Percentiles rank a stretch among this genome's conserved stretches.
These are phyloP conservation scores for Hypoxylon sp. DNA, from an alignment of 2,329 filamentous ascomycete species.

Conservation along the genomic window DNA sequence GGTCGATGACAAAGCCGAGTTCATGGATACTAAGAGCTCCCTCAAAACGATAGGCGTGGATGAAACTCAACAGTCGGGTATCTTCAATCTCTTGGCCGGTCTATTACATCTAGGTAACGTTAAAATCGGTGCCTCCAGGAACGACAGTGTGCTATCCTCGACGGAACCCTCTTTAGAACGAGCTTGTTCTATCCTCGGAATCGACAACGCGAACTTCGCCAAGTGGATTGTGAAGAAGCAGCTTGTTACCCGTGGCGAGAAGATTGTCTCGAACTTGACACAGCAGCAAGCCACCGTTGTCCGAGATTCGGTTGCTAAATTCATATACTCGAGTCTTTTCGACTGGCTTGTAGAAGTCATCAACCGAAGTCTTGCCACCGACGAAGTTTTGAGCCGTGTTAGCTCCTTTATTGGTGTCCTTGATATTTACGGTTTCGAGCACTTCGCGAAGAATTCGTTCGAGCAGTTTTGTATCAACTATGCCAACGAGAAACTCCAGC, in stretches of 20 bases:
- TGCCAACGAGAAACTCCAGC: constrained; percentile 98
- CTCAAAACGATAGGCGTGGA: constrained; percentile 88
- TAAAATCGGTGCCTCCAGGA: constrained; percentile 91
- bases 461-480: constrained; percentile 99
- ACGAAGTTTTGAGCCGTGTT: constrained; percentile 85
- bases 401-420: constrained; percentile 95
- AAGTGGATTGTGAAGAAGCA: constrained; percentile 99
- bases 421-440: constrained; percentile 99
- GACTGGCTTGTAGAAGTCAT: constrained; percentile 99
- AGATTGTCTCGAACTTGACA: constrained; percentile 95
- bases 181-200: constrained; percentile 87
- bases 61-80: constrained; percentile 78
- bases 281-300: constrained; percentile 95
- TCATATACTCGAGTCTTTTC: constrained; percentile 97
- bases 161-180: constrained; percentile 84
- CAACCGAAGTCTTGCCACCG: constrained; percentile 88
- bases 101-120: constrained; percentile 95
- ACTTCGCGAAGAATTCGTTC: constrained; percentile 99
- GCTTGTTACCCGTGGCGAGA: constrained; percentile 93
- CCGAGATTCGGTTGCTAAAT: constrained; percentile 97
- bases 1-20: constrained; percentile 95
- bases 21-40: constrained; percentile 86
- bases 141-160: constrained; percentile 84
- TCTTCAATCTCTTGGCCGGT: constrained; percentile 91
- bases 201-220: constrained; percentile 86